Percentiles rank a stretch among this genome's conserved stretches.
phyloP scores from a whole-genome alignment of 768 basidiomycete genomes.

The Peribolospora baueri region DNA sequence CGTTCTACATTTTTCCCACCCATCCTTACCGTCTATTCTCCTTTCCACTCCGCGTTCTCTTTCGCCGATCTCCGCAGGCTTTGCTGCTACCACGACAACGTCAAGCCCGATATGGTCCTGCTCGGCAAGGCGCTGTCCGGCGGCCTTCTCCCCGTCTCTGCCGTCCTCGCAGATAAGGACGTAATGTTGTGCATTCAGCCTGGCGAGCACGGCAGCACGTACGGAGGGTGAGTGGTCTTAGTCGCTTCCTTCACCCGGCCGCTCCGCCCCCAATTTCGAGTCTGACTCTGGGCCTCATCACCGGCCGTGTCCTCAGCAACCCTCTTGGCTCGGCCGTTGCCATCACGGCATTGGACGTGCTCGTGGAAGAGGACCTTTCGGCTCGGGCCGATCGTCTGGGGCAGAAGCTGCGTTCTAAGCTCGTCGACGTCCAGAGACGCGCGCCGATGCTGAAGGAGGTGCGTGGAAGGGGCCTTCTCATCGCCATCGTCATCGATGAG shows the following conservation, averaged over 20 bases:
- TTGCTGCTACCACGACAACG: conserved; percentile 59
- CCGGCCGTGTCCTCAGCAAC: conserved; percentile 23
- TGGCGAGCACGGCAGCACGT: conserved; percentile 88
- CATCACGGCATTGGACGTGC: conserved; percentile 73
- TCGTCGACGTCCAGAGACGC: conserved; percentile 16
- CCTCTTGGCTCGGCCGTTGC: conserved; percentile 92
- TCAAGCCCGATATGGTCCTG: conserved; percentile 74
- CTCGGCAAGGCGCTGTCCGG: conserved; percentile 94
- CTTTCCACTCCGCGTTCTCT: neutral
- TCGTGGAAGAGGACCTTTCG: conserved; percentile 60
- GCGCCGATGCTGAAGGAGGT: conserved; percentile 48
- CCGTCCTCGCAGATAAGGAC: conserved; percentile 70
- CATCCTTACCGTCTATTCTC: neutral
- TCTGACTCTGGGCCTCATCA: neutral
- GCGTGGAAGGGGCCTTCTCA: conserved; percentile 66
- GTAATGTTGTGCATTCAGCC: conserved; percentile 85
- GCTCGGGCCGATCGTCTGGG: conserved; percentile 60
- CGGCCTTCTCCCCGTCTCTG: conserved; percentile 91
- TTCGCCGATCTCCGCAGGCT: conserved; percentile 22
- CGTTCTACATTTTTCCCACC: neutral
- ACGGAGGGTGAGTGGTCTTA: conserved; percentile 48
- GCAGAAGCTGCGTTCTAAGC: conserved; percentile 44
- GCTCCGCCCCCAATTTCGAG: neutral
- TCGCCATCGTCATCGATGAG: conserved; percentile 85
- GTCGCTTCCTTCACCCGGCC: neutral